Evolutionary conservation across 805 yeast genomes (phyloP).

Genomic region (Nematodospora valgi): DNA sequence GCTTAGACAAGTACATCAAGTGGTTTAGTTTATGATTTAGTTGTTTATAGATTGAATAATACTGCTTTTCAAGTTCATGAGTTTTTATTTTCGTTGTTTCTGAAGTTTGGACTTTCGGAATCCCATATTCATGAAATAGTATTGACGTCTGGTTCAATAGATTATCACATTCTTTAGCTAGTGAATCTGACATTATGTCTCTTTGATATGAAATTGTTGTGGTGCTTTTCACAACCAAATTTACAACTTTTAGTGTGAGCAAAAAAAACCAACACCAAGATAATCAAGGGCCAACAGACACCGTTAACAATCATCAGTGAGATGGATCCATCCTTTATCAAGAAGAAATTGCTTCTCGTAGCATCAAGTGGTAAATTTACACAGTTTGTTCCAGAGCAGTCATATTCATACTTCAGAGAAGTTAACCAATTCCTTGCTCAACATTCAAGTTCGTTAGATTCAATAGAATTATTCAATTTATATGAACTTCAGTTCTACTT

Average conservation of each 20-base stretch:
- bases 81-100: constrained; percentile 1
- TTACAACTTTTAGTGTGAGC: background rate
- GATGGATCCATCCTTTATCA: constrained; percentile 15
- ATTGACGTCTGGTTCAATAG: constrained; percentile 18
- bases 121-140: constrained; percentile 31
- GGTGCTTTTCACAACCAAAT: too few relatives aligned
- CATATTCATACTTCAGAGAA: constrained; percentile 35
- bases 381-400: constrained; percentile 44
- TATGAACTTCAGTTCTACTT: constrained; percentile 73
- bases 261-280: background rate
- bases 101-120: constrained; percentile 19
- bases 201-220: background rate
- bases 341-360: constrained; percentile 48
- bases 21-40: constrained; percentile 22
- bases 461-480: constrained; percentile 51
- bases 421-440: constrained; percentile 32
- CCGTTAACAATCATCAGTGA: background rate
- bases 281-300: background rate
- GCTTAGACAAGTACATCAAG: constrained; percentile 26
- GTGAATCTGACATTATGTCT: constrained; percentile 14
- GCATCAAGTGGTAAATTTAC: constrained; percentile 51
- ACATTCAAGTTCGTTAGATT: constrained; percentile 29
- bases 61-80: constrained; percentile 21
- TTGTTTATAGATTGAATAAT: constrained; percentile 20
- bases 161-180: constrained; percentile 21